Base-by-base conservation (phyloP, 805 yeast species). In the Ogataea trehalophila region DNA sequence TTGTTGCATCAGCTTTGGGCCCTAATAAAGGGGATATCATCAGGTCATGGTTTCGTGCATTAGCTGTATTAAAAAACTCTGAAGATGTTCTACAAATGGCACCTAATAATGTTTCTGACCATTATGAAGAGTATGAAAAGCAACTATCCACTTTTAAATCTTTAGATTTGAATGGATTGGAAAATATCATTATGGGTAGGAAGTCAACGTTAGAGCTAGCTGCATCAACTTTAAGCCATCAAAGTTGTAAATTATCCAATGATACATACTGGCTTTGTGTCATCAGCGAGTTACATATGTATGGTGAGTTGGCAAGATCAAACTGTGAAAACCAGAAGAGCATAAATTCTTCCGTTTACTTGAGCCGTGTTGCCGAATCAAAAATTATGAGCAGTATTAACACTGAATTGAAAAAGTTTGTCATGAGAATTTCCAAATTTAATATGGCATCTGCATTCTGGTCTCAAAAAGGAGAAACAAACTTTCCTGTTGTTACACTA, bases 381-480 rank as follows among this genome's bases (percentile, higher is more conserved):
- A 54, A 59, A 29, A 50, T 58, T 33, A 31, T 31, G 1, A 41
- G 46, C 3, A 37, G 33, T 20, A 7, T n/a, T 45, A 49, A 47
- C 38, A 11, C 7, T 9, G n/a, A 38, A 4, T 49, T 56, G 1
- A 39, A 48, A 14, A 16, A 39, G 6, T 49, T 48, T 18, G 56
- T 58, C 4, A 36, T 41, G 6, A 48, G 56, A 38, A 41, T 65
- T 5, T 65, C 77, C 0, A 66, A 67, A 42, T 72, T 71, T 52
- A 80, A 80, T 39, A 61, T 79, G 0, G 88, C 96, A 0, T 63
- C 69, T 6, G 75, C 85, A 0, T 67, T 85, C 26, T 87, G 96
- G 95, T 64, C 67, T 0, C 79, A 78, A 46, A 79, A 80, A 0
- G 80, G 83, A 41, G 72, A 63, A 41, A 58, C 76, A 0, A 66